These are phyloP conservation scores for Trichoderma sp. DNA, from an alignment of 2,329 filamentous ascomycete species.

Conservation along the genomic window DNA sequence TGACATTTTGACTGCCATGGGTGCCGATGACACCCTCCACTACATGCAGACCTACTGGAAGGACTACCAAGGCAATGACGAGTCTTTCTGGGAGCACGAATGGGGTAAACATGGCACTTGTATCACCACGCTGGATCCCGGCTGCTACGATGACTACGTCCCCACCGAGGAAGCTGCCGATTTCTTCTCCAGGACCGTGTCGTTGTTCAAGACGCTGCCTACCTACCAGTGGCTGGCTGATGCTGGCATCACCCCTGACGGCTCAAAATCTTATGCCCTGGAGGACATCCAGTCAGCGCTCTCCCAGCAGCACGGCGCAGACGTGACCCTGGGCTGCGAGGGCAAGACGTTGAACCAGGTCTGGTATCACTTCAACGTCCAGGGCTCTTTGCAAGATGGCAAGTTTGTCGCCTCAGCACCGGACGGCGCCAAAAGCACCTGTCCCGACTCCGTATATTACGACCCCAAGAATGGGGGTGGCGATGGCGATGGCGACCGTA, in stretches of 20 bases:
- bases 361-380: slow-evolving; percentile 63
- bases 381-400: slow-evolving; percentile 56
- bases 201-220: slow-evolving; percentile 64
- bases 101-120: slow-evolving; percentile 73
- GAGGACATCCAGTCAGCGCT: slow-evolving; percentile 58
- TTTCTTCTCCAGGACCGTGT: slow-evolving; percentile 64
- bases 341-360: slow-evolving; percentile 48
- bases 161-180: slow-evolving; percentile 63
- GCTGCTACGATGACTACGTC: slow-evolving; percentile 62
- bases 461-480: slow-evolving; percentile 29
- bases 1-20: slow-evolving; percentile 54
- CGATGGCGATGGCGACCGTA: background rate
- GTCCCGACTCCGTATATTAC: slow-evolving; percentile 65
- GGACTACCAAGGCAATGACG: slow-evolving; percentile 61
- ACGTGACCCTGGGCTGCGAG: slow-evolving; percentile 58
- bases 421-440: slow-evolving; percentile 58
- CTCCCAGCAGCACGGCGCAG: slow-evolving; percentile 48
- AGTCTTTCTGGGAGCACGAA: slow-evolving; percentile 70
- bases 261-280: slow-evolving; percentile 55
- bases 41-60: slow-evolving; percentile 74
- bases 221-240: slow-evolving; percentile 61
- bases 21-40: slow-evolving; percentile 52
- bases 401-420: slow-evolving; percentile 55
- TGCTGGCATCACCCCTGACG: slow-evolving; percentile 57
- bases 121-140: slow-evolving; percentile 64